Evolutionary conservation across 257 asterid species (phyloP), one percentile per base, ranked within the genome.

Genomic region (Leptodermis oblonga): DNA sequence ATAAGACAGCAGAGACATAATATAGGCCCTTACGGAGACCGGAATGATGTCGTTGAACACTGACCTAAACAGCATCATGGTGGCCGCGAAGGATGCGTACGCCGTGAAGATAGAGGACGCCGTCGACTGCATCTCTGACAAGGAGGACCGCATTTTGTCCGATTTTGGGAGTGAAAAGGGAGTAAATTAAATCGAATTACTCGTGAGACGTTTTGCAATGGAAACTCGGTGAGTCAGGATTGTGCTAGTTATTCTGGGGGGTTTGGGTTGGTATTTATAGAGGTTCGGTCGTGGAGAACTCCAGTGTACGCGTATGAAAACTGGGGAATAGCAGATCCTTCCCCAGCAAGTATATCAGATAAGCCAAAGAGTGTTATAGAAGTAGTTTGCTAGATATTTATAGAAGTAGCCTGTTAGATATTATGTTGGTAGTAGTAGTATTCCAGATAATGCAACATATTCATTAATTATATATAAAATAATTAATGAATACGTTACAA

Each of bases 11-110:
- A 60, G 23, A 0, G 75, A 67, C 49, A 66, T 41, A 68, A 89
- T 64, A 54, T 72, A 82, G 28, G 81, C 33, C 5, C 70, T 76
- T 13, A 86, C 70, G 0, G 84, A 81, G 22, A 49, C 74, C 0
- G 98, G 96, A 43, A 92, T 71, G 10, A 88, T 7, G 15, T 89
- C 91, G 55, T 82, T 74, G 26, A 81, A 82, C 77, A 89, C 61
- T 13, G 96, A 80, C 1, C 96, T 87, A 71, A 87, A 62, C 0
- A 92, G 80, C 96, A 92, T 89, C 81, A 85, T 52, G 2, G 95
- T 74, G 2, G 88, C 85, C 15, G 98, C 92, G 59, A 86, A 51
- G 25, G 95, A 87, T 8, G 98, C 97, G 81, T 92, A 92, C 23
- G 98, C 89, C 10, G 94, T 80, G 89, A 92, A 92, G 3, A 85